Conservation (phyloP, 2,329 filamentous ascomycete species). For the Colletotrichum tropicicola region DNA sequence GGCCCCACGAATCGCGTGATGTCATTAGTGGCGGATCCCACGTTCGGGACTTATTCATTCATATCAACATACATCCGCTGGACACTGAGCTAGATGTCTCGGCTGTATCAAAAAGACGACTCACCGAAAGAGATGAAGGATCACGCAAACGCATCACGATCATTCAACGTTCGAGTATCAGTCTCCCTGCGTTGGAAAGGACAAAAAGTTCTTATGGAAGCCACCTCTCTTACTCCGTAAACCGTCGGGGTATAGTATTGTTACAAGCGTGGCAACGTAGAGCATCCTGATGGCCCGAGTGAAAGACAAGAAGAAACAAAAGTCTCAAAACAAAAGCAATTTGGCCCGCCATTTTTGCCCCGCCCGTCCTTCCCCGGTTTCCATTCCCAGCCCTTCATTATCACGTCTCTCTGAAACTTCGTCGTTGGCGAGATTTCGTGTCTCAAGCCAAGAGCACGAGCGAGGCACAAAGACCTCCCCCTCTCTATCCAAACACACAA, state of each 20-base stretch:
- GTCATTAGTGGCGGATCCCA: no score
- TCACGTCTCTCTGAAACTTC: background rate
- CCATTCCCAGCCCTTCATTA: background rate
- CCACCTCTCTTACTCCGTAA: conserved; percentile 7
- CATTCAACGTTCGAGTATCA: background rate
- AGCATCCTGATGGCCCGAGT: conserved; percentile 13
- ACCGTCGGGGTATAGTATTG: conserved; percentile 14
- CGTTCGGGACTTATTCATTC: no score
- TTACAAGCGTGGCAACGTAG: conserved; percentile 6
- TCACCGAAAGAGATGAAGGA: no score
- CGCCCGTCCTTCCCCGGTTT: background rate
- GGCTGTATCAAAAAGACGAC: no score
- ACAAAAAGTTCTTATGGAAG: background rate
- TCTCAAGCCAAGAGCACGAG: background rate
- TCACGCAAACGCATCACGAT: background rate
- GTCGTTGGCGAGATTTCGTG: background rate
- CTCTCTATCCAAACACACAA: background rate
- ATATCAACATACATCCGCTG: no score
- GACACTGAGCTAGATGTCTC: no score
- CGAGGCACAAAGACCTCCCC: background rate
- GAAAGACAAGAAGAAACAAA: background rate
- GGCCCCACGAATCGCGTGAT: no score
- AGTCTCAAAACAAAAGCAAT: background rate
- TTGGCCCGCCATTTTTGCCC: background rate
- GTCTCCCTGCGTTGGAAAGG: background rate